Conservation (phyloP, 768 basidiomycete genomes). For the Russula griseocarnosa region DNA sequence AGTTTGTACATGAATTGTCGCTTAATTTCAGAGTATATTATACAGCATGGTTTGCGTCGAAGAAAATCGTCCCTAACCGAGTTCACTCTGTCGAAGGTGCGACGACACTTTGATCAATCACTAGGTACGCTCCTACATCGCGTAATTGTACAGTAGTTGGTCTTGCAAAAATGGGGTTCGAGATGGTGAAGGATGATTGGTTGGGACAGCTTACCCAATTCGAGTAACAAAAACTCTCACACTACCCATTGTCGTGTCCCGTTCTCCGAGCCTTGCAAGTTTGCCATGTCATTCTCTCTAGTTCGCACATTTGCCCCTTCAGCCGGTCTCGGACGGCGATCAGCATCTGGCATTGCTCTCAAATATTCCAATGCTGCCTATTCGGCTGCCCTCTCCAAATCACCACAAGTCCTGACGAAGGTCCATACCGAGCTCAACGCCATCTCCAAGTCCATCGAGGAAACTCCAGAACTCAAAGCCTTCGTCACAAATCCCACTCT, state of each 20-base stretch:
- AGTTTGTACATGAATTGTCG: background rate
- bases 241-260: background rate
- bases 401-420: conserved; percentile 74
- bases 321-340: conserved; percentile 58
- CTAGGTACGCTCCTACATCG: no score
- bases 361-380: conserved; percentile 86
- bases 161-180: no score
- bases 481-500: conserved; percentile 92
- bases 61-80: background rate
- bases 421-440: conserved; percentile 79
- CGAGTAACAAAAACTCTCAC: background rate
- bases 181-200: no score
- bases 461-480: conserved; percentile 56
- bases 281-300: conserved; percentile 55
- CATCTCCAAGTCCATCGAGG: conserved; percentile 66
- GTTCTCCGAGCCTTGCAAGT: background rate
- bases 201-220: background rate
- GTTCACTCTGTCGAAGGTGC: no score
- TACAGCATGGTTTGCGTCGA: background rate
- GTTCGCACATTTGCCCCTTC: conserved; percentile 47
- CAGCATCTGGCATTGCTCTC: conserved; percentile 69
- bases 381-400: conserved; percentile 76
- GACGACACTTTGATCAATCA: no score
- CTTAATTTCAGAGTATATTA: background rate
- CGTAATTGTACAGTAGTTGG: no score